Percentiles rank a stretch among this genome's conserved stretches.
Conservation (phyloP, 2,329 filamentous ascomycete genomes). For the Neonectria hederae region DNA sequence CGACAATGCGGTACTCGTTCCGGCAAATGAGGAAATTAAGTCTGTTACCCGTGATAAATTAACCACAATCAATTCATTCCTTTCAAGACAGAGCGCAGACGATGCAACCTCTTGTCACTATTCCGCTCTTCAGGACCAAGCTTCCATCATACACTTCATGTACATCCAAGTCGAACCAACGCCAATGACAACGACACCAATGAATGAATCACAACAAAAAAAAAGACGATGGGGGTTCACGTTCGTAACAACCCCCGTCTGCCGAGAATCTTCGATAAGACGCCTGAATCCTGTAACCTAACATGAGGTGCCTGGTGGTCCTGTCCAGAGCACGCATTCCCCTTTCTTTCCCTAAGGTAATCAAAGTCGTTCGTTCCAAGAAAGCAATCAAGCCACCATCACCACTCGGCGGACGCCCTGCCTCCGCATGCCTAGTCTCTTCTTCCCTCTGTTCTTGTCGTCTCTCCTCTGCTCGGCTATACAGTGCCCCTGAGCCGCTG, state of each 20-base stretch:
- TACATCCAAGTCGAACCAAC: neutral
- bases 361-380: conserved; percentile 40
- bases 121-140: neutral
- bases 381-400: conserved; percentile 30
- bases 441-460: conserved; percentile 3
- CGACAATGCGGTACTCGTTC: neutral
- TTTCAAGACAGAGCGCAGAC: neutral
- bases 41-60: neutral
- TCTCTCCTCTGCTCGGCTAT: conserved; percentile 39
- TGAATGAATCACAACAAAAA: conserved; percentile 21
- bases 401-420: conserved; percentile 5
- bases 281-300: conserved; percentile 41
- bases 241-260: conserved; percentile 39
- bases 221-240: conserved; percentile 33
- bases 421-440: conserved; percentile 17
- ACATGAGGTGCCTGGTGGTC: conserved; percentile 37
- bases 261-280: conserved; percentile 33
- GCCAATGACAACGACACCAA: neutral
- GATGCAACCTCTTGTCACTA: neutral
- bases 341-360: conserved; percentile 39
- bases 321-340: conserved; percentile 37
- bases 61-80: neutral
- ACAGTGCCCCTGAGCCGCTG: conserved; percentile 66
- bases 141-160: neutral
- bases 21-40: conserved; percentile 11